These are phyloP conservation scores for Lachnellula subtilissima DNA, from an alignment of 2,329 filamentous ascomycete genomes.

Conservation along the genomic window DNA sequence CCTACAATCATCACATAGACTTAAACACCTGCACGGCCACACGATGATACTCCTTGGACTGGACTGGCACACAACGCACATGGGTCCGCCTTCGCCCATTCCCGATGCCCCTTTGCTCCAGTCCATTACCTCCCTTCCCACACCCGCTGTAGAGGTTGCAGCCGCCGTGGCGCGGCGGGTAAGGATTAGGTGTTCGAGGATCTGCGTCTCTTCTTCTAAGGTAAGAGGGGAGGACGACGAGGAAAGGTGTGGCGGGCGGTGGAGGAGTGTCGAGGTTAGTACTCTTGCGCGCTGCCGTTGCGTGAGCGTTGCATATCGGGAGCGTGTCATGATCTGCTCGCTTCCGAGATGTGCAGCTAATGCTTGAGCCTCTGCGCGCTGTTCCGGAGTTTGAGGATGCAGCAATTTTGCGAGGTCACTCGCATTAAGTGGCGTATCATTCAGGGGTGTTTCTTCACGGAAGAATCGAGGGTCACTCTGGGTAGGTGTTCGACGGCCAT, in stretches of 20 bases:
- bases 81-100: constrained; percentile 69
- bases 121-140: neutral
- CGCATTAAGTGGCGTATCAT: constrained; percentile 60
- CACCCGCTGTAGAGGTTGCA: too few species aligned
- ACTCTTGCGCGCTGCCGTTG: constrained; percentile 67
- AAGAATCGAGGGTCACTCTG: constrained; percentile 52
- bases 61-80: constrained; percentile 90
- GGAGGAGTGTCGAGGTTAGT: constrained; percentile 45
- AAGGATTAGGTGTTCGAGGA: constrained; percentile 57
- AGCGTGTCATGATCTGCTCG: constrained; percentile 72
- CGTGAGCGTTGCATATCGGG: constrained; percentile 64
- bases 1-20: constrained; percentile 90
- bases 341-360: constrained; percentile 75
- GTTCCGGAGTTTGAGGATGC: constrained; percentile 71
- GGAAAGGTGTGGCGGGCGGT: constrained; percentile 32
- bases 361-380: constrained; percentile 74
- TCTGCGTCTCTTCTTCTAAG: constrained; percentile 54
- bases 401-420: constrained; percentile 73
- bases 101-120: constrained; percentile 71
- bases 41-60: constrained; percentile 83
- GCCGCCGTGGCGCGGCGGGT: constrained; percentile 18
- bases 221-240: constrained; percentile 39
- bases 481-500: constrained; percentile 67
- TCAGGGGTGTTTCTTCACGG: constrained; percentile 52
- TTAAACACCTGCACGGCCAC: constrained; percentile 94